Percentiles rank a stretch among this genome's conserved stretches.
Evolutionary conservation across 2,329 filamentous ascomycete species (phyloP).

Genomic region (Cladophialophora exuberans): DNA sequence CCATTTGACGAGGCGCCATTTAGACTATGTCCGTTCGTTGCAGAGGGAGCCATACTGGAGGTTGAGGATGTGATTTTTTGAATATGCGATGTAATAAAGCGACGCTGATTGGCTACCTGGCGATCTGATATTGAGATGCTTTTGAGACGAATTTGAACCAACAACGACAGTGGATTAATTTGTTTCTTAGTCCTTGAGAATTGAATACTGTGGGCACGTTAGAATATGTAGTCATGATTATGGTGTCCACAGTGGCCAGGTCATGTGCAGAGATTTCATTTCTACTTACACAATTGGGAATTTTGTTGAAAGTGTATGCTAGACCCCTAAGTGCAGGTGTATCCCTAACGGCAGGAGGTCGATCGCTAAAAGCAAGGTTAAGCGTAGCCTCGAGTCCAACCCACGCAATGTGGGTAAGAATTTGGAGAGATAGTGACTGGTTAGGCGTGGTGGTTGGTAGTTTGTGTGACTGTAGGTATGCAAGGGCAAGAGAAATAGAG

Average conservation of each 20-base stretch:
- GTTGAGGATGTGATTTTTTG: neutral
- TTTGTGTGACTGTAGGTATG: conserved; percentile 4
- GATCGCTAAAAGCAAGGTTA: conserved; percentile 33
- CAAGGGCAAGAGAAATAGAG: conserved; percentile 15
- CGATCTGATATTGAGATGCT: conserved; percentile 1
- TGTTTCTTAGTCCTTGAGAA: neutral
- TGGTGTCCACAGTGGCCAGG: conserved; percentile 17
- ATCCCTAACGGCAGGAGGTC: conserved; percentile 34
- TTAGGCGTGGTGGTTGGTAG: conserved; percentile 12
- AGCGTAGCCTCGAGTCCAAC: conserved; percentile 14
- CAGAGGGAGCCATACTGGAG: conserved; percentile 26
- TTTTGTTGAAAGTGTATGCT: conserved; percentile 15
- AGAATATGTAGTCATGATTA: conserved; percentile 21
- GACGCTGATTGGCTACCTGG: conserved; percentile 23
- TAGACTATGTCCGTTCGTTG: conserved; percentile 18
- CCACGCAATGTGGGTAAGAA: conserved; percentile 4
- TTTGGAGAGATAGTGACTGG: neutral
- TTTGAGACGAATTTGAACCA: neutral
- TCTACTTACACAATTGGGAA: conserved; percentile 22
- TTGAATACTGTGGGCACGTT: neutral
- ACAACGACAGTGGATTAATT: conserved; percentile 6
- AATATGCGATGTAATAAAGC: conserved; percentile 8
- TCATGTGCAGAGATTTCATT: conserved; percentile 33
- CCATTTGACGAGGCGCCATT: conserved; percentile 25
- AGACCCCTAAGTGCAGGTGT: conserved; percentile 33